Evolutionary conservation across 805 yeast species (phyloP).

Genomic region (Candida glaebosa): DNA sequence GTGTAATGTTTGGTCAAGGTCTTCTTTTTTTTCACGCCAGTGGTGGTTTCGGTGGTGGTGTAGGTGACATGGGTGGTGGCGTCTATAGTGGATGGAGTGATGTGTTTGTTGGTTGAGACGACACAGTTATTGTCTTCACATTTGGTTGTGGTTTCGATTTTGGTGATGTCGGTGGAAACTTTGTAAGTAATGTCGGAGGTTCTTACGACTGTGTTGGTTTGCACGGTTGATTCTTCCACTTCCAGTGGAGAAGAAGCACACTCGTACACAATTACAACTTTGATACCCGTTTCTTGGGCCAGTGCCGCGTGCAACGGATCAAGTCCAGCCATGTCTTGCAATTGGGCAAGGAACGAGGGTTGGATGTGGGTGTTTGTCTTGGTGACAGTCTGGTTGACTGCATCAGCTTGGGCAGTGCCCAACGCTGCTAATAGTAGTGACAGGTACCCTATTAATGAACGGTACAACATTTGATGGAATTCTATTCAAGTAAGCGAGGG

Average conservation of each 20-base stretch:
- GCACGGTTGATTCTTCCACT: constrained; percentile 4
- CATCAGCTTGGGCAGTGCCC: constrained; percentile 1
- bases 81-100: constrained; percentile 13
- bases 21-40: background rate
- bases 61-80: constrained; percentile 13
- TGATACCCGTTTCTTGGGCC: constrained; percentile 20
- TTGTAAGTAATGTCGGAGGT: constrained; percentile 18
- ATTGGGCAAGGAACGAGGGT: constrained; percentile 18
- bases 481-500: too few relatives aligned
- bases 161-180: constrained; percentile 16
- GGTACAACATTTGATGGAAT: constrained; percentile 8
- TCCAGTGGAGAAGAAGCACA: constrained; percentile 6
- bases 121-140: constrained; percentile 14
- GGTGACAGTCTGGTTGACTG: constrained; percentile 19
- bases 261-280: constrained; percentile 28
- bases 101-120: constrained; percentile 8
- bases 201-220: constrained; percentile 10
- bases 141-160: constrained; percentile 12
- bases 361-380: constrained; percentile 22
- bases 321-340: constrained; percentile 5
- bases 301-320: background rate
- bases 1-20: background rate
- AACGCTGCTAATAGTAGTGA: constrained; percentile 4
- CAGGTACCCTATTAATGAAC: constrained; percentile 3
- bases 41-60: constrained; percentile 10